These are phyloP conservation scores for Phanerochaete sordida DNA, from an alignment of 768 basidiomycete genomes.

Conservation along the genomic window DNA sequence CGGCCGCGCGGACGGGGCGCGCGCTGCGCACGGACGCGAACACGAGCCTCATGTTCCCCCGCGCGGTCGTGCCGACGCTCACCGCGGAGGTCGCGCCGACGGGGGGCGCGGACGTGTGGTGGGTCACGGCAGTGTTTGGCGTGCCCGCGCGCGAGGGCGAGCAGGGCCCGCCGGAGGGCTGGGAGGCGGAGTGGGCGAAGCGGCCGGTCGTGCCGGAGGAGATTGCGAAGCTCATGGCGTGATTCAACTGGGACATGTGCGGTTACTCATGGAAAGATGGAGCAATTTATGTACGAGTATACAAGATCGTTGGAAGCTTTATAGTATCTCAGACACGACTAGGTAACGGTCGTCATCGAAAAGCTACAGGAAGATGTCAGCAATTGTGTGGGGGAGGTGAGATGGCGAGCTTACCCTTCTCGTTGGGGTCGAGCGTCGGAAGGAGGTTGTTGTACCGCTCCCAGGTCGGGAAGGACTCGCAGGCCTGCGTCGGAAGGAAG, in stretches of 20 bases:
- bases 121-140: constrained; percentile 65
- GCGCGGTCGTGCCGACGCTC: constrained; percentile 67
- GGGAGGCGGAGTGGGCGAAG: constrained; percentile 47
- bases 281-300: neutral
- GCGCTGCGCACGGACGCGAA: constrained; percentile 71
- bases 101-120: constrained; percentile 41
- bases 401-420: too few species aligned
- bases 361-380: too few species aligned
- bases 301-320: neutral
- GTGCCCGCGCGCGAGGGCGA: constrained; percentile 39
- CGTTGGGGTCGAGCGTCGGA: too few species aligned
- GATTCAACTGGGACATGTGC: neutral
- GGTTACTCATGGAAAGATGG: neutral
- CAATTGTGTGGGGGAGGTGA: too few species aligned
- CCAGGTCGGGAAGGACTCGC: too few species aligned
- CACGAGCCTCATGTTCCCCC: constrained; percentile 62
- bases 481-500: too few species aligned
- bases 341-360: too few species aligned
- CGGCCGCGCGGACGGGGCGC: constrained; percentile 29
- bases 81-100: constrained; percentile 41
- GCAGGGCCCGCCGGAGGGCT: constrained; percentile 38
- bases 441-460: too few species aligned
- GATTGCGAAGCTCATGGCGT: constrained; percentile 21
- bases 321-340: too few species aligned
- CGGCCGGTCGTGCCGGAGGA: constrained; percentile 40